Evolutionary conservation across 192 early-diverging fungal species (phyloP), one percentile per base, ranked within the genome.

Genomic region (Coemansia sp.): DNA sequence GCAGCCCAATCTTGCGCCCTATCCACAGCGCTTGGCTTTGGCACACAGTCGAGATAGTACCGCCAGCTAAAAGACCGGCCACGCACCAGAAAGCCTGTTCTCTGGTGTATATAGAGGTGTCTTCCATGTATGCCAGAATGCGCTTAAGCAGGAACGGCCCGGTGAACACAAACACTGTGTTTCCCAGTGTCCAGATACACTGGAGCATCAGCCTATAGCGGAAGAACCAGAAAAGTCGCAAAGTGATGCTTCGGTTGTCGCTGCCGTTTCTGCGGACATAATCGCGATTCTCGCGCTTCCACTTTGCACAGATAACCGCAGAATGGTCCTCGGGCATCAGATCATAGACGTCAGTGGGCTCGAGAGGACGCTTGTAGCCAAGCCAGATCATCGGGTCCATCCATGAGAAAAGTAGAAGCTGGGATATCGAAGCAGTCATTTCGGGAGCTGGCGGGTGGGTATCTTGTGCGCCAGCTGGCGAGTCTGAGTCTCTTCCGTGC

Each of bases 11-110:
- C 41, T 87, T 85, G 22, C 92, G 89, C 22, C 92, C 92, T 54
- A 90, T 88, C 73, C 88, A 90, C 63, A 93, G 78, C 1, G 88
- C 87, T 58, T 87, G 86, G 70, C 91, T 89, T 54, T 87, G 87
- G 54, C 75, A 79, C 22, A 85, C 61, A 4, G 76, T 82, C 43
- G 86, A 85, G 8, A 87, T 41, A 3, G 76, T 73, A 1, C 67
- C 67, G 5, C 76, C 73, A 20, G 85, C 65, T 39, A 92, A 82
- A 22, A 93, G 75, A 20, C 89, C 91, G 11, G 87, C 72, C 4
- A 89, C 90, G 56, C 74, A 92, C 66, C 86, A 74, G 58, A 86
- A 93, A 4, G 88, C 87, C 15, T 79, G 74, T 61, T 78, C 72
- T 54, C 80, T 78, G 35, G 87, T 81, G 38, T 83, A 78, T 12